Conservation (phyloP, 1,139 yeast species). For the Saccharomyces uvarum region DNA sequence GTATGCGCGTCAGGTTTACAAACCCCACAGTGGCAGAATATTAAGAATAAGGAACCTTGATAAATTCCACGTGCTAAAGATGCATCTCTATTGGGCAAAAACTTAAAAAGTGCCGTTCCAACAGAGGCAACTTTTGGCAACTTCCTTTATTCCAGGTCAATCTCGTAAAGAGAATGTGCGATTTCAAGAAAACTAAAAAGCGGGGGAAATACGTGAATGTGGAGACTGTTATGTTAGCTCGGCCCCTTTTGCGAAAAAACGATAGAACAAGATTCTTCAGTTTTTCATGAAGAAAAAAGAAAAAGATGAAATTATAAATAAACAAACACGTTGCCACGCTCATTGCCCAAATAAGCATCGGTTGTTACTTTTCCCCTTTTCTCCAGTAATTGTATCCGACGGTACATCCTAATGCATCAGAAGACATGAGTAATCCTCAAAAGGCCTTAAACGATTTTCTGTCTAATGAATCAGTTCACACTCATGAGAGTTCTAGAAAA, state of each 20-base stretch:
- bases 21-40: not conserved
- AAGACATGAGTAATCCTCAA: conserved; percentile 8
- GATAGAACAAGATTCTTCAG: not conserved
- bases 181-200: not conserved
- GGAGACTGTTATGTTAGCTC: not conserved
- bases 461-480: conserved; percentile 4
- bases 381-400: not conserved
- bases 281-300: not conserved
- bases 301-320: not conserved
- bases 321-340: not conserved
- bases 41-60: not conserved
- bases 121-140: not conserved
- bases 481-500: not conserved
- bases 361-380: not conserved
- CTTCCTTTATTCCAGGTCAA: not conserved
- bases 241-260: not conserved
- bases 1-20: not conserved
- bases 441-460: conserved; percentile 16
- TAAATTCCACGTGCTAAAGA: not conserved
- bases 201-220: not conserved
- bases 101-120: not conserved
- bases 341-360: not conserved
- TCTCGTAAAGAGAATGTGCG: not conserved
- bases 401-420: not conserved
- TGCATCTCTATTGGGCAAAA: not conserved